Evolutionary conservation across 371 early-diverging fungal genomes (phyloP), one percentile per base, ranked within the genome.

Genomic region (Sporodiniella umbellata): DNA sequence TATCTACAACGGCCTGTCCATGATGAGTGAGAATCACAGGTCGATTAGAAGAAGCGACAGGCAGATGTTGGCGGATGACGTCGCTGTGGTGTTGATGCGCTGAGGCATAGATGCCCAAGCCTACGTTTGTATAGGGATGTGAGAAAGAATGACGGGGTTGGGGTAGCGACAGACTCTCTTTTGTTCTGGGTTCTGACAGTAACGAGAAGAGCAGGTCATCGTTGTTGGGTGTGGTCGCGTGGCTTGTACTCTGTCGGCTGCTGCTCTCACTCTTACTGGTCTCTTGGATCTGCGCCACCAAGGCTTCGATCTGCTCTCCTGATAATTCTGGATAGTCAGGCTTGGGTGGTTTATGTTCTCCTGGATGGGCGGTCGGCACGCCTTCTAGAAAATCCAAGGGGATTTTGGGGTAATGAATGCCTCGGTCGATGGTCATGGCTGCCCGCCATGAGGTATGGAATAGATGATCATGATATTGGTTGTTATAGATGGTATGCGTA

Each of bases 81-180:
- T 75, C 76, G 19, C 60, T 68, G 25, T 72, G 76, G 42, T 75
- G 76, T 25, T 75, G 76, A 44, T 75, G 76, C 1, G 76, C 76
- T n/a, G 76, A 75, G 14, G 76, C 76, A 56, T 75, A 75, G 7
- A 75, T 70, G 14, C 76, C 76, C 31, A 75, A 38, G 11, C 76
- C 76, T 24, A 75, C 66, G 22, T 71, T 75, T 60, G 64, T 74
- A 31, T 70, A 74, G 3, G 58, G 53, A 8, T 63, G 45, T 12
- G 38, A 23, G 38, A 39, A 50, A 6, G 30, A 33, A 6, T 45
- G 51, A 33, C 50, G 37, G n/a, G 51, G 30, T 45, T 62, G 4
- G 30, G 30, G 63, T 25, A 33, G 48, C 48, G 46, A 15, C 39
- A 25, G 49, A 17, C 44, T 48, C 33, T 57, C 54, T 2, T 30